Evolutionary conservation across 495 filamentous ascomycete species (phyloP).

Genomic region (Xylaria grammica): DNA sequence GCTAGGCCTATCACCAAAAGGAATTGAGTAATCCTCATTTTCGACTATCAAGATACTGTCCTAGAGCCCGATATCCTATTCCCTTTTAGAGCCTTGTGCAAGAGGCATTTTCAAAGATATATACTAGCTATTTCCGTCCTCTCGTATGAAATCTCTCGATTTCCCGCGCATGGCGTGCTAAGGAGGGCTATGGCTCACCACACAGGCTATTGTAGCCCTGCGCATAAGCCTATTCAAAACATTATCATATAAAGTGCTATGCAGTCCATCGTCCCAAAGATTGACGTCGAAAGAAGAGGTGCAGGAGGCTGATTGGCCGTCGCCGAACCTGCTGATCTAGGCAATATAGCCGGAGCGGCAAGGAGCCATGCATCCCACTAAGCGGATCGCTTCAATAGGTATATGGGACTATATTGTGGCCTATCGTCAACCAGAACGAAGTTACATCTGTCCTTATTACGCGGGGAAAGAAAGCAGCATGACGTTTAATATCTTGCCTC

Average conservation of each 20-base stretch:
- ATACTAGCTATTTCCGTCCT: background rate
- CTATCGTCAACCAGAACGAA: background rate
- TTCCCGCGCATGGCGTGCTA: conserved; percentile 12
- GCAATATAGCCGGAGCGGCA: conserved; percentile 22
- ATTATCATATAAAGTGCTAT: conserved; percentile 15
- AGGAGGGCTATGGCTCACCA: background rate
- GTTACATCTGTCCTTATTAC: background rate
- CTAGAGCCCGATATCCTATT: background rate
- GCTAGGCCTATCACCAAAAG: conserved; percentile 23
- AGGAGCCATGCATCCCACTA: background rate
- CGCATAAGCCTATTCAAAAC: conserved; percentile 25
- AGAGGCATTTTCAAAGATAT: background rate
- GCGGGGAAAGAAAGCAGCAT: background rate
- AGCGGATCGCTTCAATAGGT: background rate
- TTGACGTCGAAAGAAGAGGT: background rate
- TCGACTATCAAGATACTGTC: conserved; percentile 1
- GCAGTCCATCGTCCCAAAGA: background rate
- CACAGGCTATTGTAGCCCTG: conserved; percentile 29
- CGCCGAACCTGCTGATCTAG: conserved; percentile 6
- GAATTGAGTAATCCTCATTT: conserved; percentile 30
- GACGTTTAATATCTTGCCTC: background rate
- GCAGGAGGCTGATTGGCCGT: background rate
- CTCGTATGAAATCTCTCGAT: background rate
- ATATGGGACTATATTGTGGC: background rate
- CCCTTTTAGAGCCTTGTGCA: background rate